These are phyloP conservation scores for Nannochloropsis salina DNA, from an alignment of 108 stramenopile species.

Conservation along the genomic window DNA sequence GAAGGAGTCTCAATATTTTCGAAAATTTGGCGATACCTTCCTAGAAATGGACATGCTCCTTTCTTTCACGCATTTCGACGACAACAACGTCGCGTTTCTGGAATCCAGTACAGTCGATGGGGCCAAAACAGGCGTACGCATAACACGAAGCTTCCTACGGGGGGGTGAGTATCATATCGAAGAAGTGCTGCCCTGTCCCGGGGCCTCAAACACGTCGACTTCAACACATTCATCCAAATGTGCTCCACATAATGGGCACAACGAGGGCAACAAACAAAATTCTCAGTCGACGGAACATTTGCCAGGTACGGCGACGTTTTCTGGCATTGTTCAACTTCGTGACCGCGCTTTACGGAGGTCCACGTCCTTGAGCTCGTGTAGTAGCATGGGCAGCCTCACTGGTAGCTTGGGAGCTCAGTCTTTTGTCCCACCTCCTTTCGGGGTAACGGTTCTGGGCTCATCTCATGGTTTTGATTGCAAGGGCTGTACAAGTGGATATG, in stretches of 20 bases:
- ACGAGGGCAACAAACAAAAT: background rate
- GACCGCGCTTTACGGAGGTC: background rate
- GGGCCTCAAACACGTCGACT: background rate
- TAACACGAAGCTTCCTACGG: background rate
- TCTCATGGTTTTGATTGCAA: conserved; percentile 86
- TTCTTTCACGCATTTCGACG: conserved; percentile 70
- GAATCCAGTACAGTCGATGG: background rate
- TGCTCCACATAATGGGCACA: too few species aligned
- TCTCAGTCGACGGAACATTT: background rate
- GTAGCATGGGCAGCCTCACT: background rate
- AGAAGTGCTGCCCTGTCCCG: background rate
- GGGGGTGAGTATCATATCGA: background rate
- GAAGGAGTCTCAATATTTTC: conserved; percentile 77
- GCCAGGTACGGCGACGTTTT: background rate
- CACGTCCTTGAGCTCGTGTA: background rate
- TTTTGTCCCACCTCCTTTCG: conserved; percentile 83
- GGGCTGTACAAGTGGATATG: conserved; percentile 80
- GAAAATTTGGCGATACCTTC: conserved; percentile 70
- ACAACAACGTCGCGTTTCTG: conserved; percentile 40
- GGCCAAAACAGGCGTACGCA: background rate
- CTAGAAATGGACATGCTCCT: conserved; percentile 68
- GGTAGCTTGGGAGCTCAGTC: conserved; percentile 30
- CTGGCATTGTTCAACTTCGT: background rate
- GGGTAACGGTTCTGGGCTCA: conserved; percentile 82
- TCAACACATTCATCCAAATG: background rate